phyloP scores from a whole-genome alignment of 352 stramenopile species.

The Salisapilia sapeloensis region DNA sequence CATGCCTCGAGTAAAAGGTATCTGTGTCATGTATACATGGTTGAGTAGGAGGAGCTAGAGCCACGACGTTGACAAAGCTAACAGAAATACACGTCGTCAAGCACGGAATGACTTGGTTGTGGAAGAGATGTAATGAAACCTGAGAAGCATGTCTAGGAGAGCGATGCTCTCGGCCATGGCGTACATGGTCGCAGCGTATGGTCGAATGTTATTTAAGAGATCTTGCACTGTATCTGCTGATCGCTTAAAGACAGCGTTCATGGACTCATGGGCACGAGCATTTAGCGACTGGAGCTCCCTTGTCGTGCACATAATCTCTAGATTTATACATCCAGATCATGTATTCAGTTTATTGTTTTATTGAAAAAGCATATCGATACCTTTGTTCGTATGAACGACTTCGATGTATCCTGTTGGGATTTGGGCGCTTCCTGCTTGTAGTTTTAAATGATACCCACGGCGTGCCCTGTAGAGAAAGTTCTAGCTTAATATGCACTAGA shows the following conservation, averaged over 20 bases:
- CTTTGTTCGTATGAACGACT: constrained; percentile 37
- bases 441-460: constrained; percentile 54
- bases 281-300: constrained; percentile 78
- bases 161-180: constrained; percentile 78
- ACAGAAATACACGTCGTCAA: constrained; percentile 1
- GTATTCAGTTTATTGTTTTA: too few species aligned
- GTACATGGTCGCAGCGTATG: constrained; percentile 58
- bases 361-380: constrained; percentile 7
- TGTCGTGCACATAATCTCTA: constrained; percentile 77
- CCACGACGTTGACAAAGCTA: constrained; percentile 74
- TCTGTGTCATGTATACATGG: constrained; percentile 23
- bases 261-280: constrained; percentile 55
- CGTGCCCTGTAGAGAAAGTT: constrained; percentile 11
- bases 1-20: neutral
- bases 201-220: constrained; percentile 62
- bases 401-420: constrained; percentile 49
- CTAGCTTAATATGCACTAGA: neutral
- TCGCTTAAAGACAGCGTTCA: constrained; percentile 76
- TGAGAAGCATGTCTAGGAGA: constrained; percentile 86
- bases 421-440: constrained; percentile 31
- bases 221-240: constrained; percentile 77
- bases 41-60: constrained; percentile 45
- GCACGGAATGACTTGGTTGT: neutral
- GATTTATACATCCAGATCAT: too few species aligned
- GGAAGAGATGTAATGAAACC: constrained; percentile 12